Evolutionary conservation across 345 rosid species (phyloP).

Genomic region (Moricandia moricandioides): DNA sequence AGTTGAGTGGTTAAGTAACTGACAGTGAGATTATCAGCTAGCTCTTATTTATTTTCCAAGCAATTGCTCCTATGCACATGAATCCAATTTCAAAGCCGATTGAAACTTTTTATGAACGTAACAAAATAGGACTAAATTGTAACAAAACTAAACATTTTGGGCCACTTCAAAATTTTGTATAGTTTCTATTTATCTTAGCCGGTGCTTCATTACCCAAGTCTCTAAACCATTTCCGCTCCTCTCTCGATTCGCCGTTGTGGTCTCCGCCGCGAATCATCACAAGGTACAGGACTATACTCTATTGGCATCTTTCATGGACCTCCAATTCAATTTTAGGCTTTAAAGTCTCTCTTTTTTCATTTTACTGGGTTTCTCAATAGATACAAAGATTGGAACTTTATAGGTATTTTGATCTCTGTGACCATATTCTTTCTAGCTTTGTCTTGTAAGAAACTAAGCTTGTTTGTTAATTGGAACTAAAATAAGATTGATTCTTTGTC

Average conservation of each 20-base stretch:
- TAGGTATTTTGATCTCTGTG: background rate
- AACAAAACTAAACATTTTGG: background rate
- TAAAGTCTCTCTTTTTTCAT: background rate
- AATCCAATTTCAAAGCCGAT: background rate
- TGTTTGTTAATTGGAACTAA: background rate
- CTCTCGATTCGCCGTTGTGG: background rate
- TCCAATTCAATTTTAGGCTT: background rate
- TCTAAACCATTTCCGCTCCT: background rate
- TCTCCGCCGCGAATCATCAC: too few species aligned
- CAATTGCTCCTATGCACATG: background rate
- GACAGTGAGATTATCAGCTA: too few species aligned
- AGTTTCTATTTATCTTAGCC: background rate
- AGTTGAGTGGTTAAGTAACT: too few species aligned
- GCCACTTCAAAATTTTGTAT: background rate
- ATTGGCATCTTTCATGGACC: background rate
- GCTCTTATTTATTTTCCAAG: too few species aligned
- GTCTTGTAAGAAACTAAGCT: background rate
- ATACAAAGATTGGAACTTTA: slow-evolving; percentile 3
- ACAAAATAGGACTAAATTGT: background rate
- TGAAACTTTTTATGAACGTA: background rate
- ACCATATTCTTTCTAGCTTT: background rate
- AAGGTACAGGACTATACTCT: slow-evolving; percentile 16
- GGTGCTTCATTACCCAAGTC: background rate
- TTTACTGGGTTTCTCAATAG: background rate
- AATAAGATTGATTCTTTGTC: background rate